Evolutionary conservation across 192 early-diverging fungal species (phyloP), one percentile per base, ranked within the genome.

Genomic region (Umbelopsis vinacea): DNA sequence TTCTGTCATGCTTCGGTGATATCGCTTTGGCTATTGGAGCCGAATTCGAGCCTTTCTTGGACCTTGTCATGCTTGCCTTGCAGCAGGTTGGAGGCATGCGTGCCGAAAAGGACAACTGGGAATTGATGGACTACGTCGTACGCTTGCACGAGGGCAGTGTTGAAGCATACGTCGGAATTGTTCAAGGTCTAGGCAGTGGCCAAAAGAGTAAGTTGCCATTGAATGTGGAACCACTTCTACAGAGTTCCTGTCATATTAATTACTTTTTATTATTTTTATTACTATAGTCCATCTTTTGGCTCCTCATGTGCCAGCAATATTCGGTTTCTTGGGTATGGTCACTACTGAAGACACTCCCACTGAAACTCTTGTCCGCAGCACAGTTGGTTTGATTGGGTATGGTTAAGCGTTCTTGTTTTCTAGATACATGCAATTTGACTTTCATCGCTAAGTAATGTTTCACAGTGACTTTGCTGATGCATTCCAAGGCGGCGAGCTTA

Each of bases 1-100:
- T 97, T 74, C 86, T 99, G 23, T 96, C 96, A 2, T 92, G 91
- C 81, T 96, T 99, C 86, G 97, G 97, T 47, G 97, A 99, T 82
- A 92, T 99, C 80, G 96, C 96, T n/a, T 78, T 98, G 48, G 96
- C 97, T 3, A 94, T 98, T 74, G 93, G 95, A 24, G 91, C 88
- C 5, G 78, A 85, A 69, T 99, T 98, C 79, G 93, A 89, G 68
- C 72, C 74, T 6, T 98, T 92, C 81, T 74, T 98, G 23, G 89
- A 94, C 45, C 84, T 92, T 2, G 87, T 91, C 21, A 95, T 98
- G 93, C 80, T 79, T 66, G 90, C 97, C n/a, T 85, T 98, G n/a
- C 83, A 88, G 26, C 91, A 95, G 55, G 95, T 96, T 8, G 88
- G 88, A 75, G 83, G 74, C 45, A 88, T 92, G 78, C 85, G 89